Evolutionary conservation across 441 rosid genomes (phyloP), one percentile per base, ranked within the genome.

Genomic region (Pelargonium citronellum): DNA sequence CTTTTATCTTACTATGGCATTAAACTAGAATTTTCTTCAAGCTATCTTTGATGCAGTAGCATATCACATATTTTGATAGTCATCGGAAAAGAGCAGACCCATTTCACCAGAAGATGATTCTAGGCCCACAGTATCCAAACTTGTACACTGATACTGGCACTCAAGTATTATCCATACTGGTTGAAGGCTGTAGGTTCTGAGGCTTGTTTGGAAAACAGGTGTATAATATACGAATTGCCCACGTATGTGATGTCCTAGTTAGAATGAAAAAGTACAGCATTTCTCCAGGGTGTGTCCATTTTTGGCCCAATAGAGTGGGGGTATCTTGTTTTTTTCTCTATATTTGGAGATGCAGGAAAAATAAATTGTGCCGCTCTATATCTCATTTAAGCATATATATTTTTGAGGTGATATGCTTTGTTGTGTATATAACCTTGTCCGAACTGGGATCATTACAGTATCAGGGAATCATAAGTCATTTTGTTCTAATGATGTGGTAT

Each of bases 321-420:
- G 16, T 55, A 19, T 55, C 1, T 15, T 15, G 2, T 2, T 20
- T 55, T 55, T 55, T 19, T n/a, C 61, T 55, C 20, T 10, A 55
- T 16, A 15, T 55, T 55, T 19, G 6, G 61, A 55, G 61, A 15
- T 55, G 12, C 7, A 55, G 61, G 61, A 7, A 55, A 55, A 55
- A 19, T 0, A 15, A 15, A 19, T 15, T 17, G 5, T 55, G 61
- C 61, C 16, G 2, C 61, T 55, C 61, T 55, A 55, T 16, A 20
- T 9, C 61, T 55, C 8, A 9, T 20, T 16, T 55, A 55, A 20
- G 61, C 17, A 16, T 15, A 55, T 19, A 55, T 55, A 55, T 55
- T 55, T n/a, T n/a, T 53, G 58, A n/a, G 58, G 58, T 53, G 58
- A 5, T 53, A 53, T 53, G n/a, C n/a, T 53, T n/a, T 53, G 58